phyloP scores from a whole-genome alignment of 805 yeast genomes.

The Kazachstania kunashirensis region DNA sequence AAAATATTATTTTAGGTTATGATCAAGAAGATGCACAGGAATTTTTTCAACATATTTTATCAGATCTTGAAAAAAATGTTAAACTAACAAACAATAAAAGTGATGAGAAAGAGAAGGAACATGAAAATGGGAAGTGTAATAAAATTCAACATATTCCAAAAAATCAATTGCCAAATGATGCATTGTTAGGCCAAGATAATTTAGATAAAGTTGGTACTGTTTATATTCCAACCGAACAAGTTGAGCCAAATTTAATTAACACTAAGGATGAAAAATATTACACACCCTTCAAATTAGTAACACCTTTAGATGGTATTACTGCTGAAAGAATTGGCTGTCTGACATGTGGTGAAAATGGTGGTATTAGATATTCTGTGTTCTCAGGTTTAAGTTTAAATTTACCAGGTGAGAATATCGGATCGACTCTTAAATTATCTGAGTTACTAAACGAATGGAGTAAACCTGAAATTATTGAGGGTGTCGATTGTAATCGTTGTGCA shows the following conservation, averaged over 20 bases:
- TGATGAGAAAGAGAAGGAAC: slow-evolving; percentile 9
- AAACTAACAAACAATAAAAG: slow-evolving; percentile 7
- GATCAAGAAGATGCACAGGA: slow-evolving; percentile 97
- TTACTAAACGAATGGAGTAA: slow-evolving; percentile 57
- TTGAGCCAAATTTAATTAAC: slow-evolving; percentile 53
- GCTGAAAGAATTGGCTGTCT: slow-evolving; percentile 88
- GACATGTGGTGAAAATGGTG: slow-evolving; percentile 88
- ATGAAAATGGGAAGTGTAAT: slow-evolving; percentile 5
- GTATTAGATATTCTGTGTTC: slow-evolving; percentile 71
- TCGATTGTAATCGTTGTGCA: slow-evolving; percentile 90
- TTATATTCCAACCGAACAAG: slow-evolving; percentile 61
- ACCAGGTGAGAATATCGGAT: slow-evolving; percentile 38
- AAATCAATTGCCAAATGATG: slow-evolving; percentile 29
- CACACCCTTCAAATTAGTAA: slow-evolving; percentile 42
- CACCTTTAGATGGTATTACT: slow-evolving; percentile 86
- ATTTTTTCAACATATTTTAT: slow-evolving; percentile 72
- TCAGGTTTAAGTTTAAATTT: slow-evolving; percentile 66
- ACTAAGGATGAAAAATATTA: slow-evolving; percentile 14
- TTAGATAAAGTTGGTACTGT: slow-evolving; percentile 56
- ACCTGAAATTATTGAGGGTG: slow-evolving; percentile 85
- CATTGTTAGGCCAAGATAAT: slow-evolving; percentile 33
- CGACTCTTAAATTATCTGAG: slow-evolving; percentile 38
- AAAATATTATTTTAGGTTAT: slow-evolving; percentile 68
- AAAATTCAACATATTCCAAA: slow-evolving; percentile 20
- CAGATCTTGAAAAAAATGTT: slow-evolving; percentile 44